Base-by-base conservation (phyloP, 306 rosid species). In the Myrica gale region DNA sequence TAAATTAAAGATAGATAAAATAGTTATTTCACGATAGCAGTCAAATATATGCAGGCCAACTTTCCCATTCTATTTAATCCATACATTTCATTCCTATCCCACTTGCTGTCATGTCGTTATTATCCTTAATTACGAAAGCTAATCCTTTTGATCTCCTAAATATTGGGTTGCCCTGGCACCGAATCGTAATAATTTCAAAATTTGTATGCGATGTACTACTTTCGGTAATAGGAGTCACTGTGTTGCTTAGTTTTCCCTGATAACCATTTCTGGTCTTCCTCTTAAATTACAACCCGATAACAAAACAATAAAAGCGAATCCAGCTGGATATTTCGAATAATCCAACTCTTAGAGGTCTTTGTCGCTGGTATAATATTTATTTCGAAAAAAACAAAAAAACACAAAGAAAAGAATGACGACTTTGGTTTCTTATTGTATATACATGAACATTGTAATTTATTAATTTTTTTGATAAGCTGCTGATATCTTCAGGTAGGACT, bases 381-480 rank as follows among this genome's bases (percentile, higher is more conserved):
- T 32, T 2, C 37, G 37, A 2, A 0, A 32, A 26, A 1, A 26
- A 26, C 32, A 26, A 26, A 26, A 32, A 32, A 2, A 26, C 32
- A 26, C 2, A 32, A 32, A 32, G 37, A 32, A 2, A 32, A 32
- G 37, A 32, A 32, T 2, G 37, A 32, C 3, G 3, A 32, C 37
- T 32, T 32, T 32, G 37, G 37, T 32, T 32, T 32, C 37, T 32
- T 32, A 32, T 2, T 32, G 37, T 2, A 32, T 32, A 32, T 32
- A 32, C 2, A 32, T 3, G 37, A 32, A 3, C 37, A 32, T 3
- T 32, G 37, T 32, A 32, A 32, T 32, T 48, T 48, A 45, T 11
- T 21, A 47, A 13, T 71, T 20, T 50, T 61, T 19, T n/a, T 63
- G n/a, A 62, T 71, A 71, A 70, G 16, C 51, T 16, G 78, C 52